Percentiles rank a stretch among this genome's conserved stretches.
Conservation (phyloP, 73 alveolate genomes). For the Tetrahymena elliotti region DNA sequence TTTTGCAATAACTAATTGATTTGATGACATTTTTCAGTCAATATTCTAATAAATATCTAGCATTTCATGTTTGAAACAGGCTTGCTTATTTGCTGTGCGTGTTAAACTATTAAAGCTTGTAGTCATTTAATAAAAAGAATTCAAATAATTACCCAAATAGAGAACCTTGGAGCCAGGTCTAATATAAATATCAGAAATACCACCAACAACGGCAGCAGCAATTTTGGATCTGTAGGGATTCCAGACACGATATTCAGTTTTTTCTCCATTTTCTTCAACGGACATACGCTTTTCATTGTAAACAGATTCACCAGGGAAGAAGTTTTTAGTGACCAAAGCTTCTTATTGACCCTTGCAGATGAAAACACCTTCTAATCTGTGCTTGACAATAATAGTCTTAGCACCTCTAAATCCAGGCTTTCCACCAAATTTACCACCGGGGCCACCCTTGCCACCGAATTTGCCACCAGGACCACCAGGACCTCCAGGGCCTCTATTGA, state of each 20-base stretch:
- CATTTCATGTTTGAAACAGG: background rate
- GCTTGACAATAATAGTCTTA: slow-evolving; percentile 77
- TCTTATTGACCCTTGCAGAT: slow-evolving; percentile 84
- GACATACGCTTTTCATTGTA: slow-evolving; percentile 80
- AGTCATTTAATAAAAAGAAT: background rate
- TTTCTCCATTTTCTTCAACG: slow-evolving; percentile 69
- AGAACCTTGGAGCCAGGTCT: slow-evolving; percentile 98
- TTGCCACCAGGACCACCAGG: slow-evolving; percentile 47
- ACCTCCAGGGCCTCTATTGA: slow-evolving; percentile 65
- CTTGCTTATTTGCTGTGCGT: too few relatives aligned
- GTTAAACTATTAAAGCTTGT: background rate
- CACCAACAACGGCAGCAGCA: slow-evolving; percentile 97
- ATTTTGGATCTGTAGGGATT: slow-evolving; percentile 98
- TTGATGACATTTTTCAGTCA: background rate
- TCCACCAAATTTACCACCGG: slow-evolving; percentile 46
- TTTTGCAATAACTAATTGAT: background rate
- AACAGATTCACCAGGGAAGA: slow-evolving; percentile 95
- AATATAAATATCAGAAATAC: slow-evolving; percentile 86
- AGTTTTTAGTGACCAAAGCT: slow-evolving; percentile 86
- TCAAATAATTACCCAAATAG: slow-evolving; percentile 24
- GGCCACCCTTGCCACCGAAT: slow-evolving; percentile 52
- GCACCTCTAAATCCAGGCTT: slow-evolving; percentile 79
- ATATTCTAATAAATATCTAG: background rate
- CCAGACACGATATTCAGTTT: slow-evolving; percentile 99
- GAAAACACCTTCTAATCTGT: slow-evolving; percentile 88